Evolutionary conservation across 768 basidiomycete species (phyloP).

Genomic region (Podaxis rugospora): DNA sequence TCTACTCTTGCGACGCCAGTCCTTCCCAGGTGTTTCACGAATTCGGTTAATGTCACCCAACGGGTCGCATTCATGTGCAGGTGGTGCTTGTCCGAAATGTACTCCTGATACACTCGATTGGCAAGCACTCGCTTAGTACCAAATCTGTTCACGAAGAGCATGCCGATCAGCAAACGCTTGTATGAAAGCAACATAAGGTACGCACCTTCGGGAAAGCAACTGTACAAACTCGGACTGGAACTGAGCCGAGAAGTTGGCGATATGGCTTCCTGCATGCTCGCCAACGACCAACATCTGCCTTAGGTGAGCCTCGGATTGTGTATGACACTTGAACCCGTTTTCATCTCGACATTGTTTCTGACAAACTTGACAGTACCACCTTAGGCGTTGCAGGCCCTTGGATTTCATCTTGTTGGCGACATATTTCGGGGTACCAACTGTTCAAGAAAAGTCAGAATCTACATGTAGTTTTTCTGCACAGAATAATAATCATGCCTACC

Average conservation of each 20-base stretch:
- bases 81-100: constrained; percentile 90
- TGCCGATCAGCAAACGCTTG: constrained; percentile 5
- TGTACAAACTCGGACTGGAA: constrained; percentile 94
- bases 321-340: constrained; percentile 98
- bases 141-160: constrained; percentile 42
- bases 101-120: constrained; percentile 97
- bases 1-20: constrained; percentile 87
- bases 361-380: constrained; percentile 99
- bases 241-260: constrained; percentile 80
- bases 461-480: background rate
- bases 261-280: constrained; percentile 89
- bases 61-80: constrained; percentile 98
- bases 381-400: constrained; percentile 90
- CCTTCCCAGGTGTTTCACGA: constrained; percentile 84
- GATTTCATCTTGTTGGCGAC: constrained; percentile 97
- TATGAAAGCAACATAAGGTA: constrained; percentile 7
- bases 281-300: constrained; percentile 98
- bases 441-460: background rate
- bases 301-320: constrained; percentile 82
- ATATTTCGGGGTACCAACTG: constrained; percentile 86
- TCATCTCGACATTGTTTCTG: constrained; percentile 98
- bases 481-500: constrained; percentile 32
- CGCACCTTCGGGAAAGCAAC: constrained; percentile 78
- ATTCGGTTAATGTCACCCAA: constrained; percentile 98
- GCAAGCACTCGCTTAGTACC: constrained; percentile 93